These are phyloP conservation scores for Sarocladium oryzae DNA, from an alignment of 2,329 filamentous ascomycete species.

Conservation along the genomic window DNA sequence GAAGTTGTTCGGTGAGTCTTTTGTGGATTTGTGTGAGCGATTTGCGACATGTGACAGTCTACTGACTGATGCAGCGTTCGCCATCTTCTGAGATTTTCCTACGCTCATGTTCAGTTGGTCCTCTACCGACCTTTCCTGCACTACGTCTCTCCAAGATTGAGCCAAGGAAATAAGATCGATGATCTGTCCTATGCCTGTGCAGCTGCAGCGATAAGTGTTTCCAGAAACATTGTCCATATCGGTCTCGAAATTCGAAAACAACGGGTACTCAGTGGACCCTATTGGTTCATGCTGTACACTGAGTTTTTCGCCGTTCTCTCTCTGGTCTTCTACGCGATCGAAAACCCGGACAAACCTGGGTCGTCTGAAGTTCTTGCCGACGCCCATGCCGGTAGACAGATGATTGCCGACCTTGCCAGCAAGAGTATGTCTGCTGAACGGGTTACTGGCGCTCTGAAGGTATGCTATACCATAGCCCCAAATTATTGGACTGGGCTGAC, in stretches of 20 bases:
- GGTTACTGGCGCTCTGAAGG: constrained; percentile 70
- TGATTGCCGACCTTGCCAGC: constrained; percentile 70
- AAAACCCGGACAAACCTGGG: constrained; percentile 69
- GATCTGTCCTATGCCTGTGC: constrained; percentile 72
- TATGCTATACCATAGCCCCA: constrained; percentile 29
- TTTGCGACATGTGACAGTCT: neutral
- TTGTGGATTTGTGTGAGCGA: neutral
- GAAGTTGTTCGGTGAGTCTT: constrained; percentile 65
- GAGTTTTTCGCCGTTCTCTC: constrained; percentile 78
- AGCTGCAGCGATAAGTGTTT: constrained; percentile 54
- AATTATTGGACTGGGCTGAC: constrained; percentile 11
- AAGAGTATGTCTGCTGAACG: constrained; percentile 85
- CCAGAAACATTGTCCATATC: constrained; percentile 71
- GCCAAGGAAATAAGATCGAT: constrained; percentile 54
- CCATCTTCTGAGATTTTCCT: constrained; percentile 71
- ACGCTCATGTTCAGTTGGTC: constrained; percentile 76
- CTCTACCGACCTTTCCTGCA: constrained; percentile 79
- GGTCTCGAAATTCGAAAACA: constrained; percentile 70
- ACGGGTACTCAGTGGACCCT: constrained; percentile 69
- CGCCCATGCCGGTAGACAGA: constrained; percentile 76
- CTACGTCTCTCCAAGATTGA: constrained; percentile 64
- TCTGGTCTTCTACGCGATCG: constrained; percentile 71
- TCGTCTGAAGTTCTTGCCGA: constrained; percentile 78
- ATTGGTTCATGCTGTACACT: constrained; percentile 83
- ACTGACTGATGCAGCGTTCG: constrained; percentile 43